Conservation (phyloP, 2,329 filamentous ascomycete genomes). For the Neopestalotiopsis clavispora region DNA sequence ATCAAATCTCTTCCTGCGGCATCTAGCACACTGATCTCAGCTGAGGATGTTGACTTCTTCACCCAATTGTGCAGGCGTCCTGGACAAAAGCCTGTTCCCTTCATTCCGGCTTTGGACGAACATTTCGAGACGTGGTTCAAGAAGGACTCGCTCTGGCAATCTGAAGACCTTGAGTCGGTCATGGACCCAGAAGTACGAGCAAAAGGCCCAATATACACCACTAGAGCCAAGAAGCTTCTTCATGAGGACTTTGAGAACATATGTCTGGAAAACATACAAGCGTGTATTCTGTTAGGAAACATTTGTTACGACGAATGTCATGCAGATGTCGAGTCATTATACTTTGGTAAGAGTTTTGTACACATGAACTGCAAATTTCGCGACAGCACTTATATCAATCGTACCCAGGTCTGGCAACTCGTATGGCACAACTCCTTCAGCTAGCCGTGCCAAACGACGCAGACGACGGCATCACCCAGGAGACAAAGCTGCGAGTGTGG, state of each 20-base stretch:
- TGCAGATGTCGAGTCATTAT: conserved; percentile 38
- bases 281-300: conserved; percentile 38
- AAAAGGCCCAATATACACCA: conserved; percentile 21
- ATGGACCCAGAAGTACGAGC: conserved; percentile 23
- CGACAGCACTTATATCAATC: not conserved
- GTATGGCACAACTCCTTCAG: conserved; percentile 40
- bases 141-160: conserved; percentile 45
- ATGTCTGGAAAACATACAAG: conserved; percentile 39
- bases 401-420: conserved; percentile 29
- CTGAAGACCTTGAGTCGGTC: conserved; percentile 41
- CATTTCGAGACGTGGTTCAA: conserved; percentile 44
- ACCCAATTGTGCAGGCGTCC: conserved; percentile 33
- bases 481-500: conserved; percentile 37
- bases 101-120: conserved; percentile 39
- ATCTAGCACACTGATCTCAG: conserved; percentile 24
- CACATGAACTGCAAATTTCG: not conserved
- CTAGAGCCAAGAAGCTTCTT: conserved; percentile 27
- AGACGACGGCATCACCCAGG: conserved; percentile 32
- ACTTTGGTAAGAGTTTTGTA: conserved; percentile 32
- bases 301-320: conserved; percentile 35
- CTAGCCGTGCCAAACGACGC: conserved; percentile 23
- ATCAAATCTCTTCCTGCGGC: conserved; percentile 21
- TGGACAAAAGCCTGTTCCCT: conserved; percentile 40
- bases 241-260: conserved; percentile 37
- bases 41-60: conserved; percentile 33